These are phyloP conservation scores for Hericium coralloides DNA, from an alignment of 768 basidiomycete species.

Conservation along the genomic window DNA sequence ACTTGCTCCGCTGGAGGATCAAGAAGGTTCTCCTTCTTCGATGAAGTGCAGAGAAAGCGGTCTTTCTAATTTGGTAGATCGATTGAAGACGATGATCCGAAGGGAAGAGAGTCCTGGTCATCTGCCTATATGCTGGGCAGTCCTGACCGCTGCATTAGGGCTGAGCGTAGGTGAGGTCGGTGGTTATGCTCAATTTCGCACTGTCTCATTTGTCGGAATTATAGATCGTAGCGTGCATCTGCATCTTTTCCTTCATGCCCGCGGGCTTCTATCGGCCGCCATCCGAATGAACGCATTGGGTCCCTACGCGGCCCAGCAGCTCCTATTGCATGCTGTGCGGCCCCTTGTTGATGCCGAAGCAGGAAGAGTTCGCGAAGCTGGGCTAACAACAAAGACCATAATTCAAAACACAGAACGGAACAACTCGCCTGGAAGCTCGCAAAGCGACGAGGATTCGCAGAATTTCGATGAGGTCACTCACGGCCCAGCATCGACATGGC, in stretches of 20 bases:
- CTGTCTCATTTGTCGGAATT: background rate
- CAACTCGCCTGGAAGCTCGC: slow-evolving; percentile 9
- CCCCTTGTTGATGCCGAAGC: slow-evolving; percentile 54
- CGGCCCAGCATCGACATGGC: slow-evolving; percentile 83
- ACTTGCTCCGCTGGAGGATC: slow-evolving; percentile 18
- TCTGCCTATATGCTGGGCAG: slow-evolving; percentile 86
- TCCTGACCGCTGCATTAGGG: slow-evolving; percentile 69
- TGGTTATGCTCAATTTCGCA: background rate
- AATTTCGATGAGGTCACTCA: slow-evolving; percentile 21
- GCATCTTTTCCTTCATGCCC: slow-evolving; percentile 87
- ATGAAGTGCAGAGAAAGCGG: slow-evolving; percentile 18
- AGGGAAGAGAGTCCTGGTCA: slow-evolving; percentile 67
- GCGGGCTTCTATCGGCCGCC: slow-evolving; percentile 83
- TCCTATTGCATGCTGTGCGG: slow-evolving; percentile 67
- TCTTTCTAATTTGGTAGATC: slow-evolving; percentile 40
- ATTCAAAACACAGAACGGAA: background rate
- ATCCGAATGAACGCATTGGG: slow-evolving; percentile 89
- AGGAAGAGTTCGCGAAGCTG: background rate
- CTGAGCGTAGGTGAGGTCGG: slow-evolving; percentile 51
- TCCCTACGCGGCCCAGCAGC: slow-evolving; percentile 86
- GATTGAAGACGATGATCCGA: slow-evolving; percentile 61
- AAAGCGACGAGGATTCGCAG: slow-evolving; percentile 16
- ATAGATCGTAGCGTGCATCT: slow-evolving; percentile 79
- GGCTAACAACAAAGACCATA: background rate
- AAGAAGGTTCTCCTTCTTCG: background rate